Conservation (phyloP, 1,284 basidiomycete species). For the Puccinia horiana region DNA sequence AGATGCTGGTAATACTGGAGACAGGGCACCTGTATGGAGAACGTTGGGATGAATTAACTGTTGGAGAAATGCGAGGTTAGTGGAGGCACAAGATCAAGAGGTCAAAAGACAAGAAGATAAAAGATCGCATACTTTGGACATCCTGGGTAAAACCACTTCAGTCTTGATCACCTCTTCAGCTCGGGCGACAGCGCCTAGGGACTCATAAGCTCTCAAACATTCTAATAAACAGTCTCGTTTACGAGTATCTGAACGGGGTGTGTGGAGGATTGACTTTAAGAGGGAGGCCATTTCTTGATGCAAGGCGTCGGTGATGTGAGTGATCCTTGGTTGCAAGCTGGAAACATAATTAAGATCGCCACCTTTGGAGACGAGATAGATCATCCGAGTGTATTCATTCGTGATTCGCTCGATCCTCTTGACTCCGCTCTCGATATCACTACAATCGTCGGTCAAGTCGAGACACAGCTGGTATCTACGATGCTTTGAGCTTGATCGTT, state of each 20-base stretch:
- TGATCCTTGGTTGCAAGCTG: slow-evolving; percentile 35
- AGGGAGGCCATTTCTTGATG: slow-evolving; percentile 33
- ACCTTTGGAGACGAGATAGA: slow-evolving; percentile 45
- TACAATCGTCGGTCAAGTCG: slow-evolving; percentile 12
- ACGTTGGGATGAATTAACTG: slow-evolving; percentile 44
- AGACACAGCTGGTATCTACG: slow-evolving; percentile 10
- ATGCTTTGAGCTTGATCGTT: slow-evolving; percentile 15
- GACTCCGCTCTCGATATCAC: slow-evolving; percentile 17
- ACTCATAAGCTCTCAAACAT: slow-evolving; percentile 45
- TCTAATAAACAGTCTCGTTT: slow-evolving; percentile 33
- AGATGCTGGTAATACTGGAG: slow-evolving; percentile 41
- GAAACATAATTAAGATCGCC: slow-evolving; percentile 15
- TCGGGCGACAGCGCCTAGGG: slow-evolving; percentile 27
- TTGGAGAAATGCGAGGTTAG: neutral
- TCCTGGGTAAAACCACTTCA: slow-evolving; percentile 43
- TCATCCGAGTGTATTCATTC: slow-evolving; percentile 40
- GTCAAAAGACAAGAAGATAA: neutral
- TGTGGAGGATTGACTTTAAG: slow-evolving; percentile 16
- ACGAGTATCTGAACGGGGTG: slow-evolving; percentile 24
- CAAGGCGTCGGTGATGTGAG: slow-evolving; percentile 39
- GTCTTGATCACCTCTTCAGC: slow-evolving; percentile 46
- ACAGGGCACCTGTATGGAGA: slow-evolving; percentile 20
- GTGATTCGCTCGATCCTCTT: slow-evolving; percentile 40
- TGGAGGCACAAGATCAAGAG: neutral
- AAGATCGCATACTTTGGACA: slow-evolving; percentile 30